Evolutionary conservation across 257 asterid genomes (phyloP).

Genomic region (Nicotiana benthamiana): DNA sequence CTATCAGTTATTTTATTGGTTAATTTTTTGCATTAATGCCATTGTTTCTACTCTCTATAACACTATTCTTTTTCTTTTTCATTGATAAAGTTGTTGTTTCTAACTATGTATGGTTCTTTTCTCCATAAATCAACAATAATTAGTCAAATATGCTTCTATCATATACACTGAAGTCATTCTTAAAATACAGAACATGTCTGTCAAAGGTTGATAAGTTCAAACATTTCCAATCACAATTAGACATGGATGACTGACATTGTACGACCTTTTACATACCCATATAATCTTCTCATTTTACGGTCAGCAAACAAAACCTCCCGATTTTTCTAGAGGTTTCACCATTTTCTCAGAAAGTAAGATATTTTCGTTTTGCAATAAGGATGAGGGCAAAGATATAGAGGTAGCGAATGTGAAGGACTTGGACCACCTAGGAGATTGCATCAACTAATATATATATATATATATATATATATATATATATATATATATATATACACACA

Average conservation of each 20-base stretch:
- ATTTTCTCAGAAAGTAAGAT: not conserved
- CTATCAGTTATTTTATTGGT: not conserved
- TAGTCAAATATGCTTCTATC: not conserved
- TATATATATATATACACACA: too few relatives aligned
- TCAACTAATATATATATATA: too few relatives aligned
- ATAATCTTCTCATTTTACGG: not conserved
- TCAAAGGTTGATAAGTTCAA: not conserved
- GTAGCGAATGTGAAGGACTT: not conserved
- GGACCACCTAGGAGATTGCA: not conserved
- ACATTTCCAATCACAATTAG: not conserved
- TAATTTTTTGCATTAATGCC: not conserved
- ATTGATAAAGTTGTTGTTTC: not conserved
- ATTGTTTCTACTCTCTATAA: not conserved
- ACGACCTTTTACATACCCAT: not conserved
- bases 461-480: too few relatives aligned
- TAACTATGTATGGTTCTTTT: not conserved
- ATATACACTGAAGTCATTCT: not conserved
- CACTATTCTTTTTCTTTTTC: not conserved
- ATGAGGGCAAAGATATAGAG: not conserved
- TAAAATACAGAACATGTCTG: not conserved
- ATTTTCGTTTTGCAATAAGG: not conserved
- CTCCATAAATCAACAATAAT: not conserved
- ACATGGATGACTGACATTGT: not conserved
- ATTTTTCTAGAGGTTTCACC: not conserved
- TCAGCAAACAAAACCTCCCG: not conserved